phyloP scores from a whole-genome alignment of 1,284 basidiomycete genomes.

The Xerocomus minutiporus region DNA sequence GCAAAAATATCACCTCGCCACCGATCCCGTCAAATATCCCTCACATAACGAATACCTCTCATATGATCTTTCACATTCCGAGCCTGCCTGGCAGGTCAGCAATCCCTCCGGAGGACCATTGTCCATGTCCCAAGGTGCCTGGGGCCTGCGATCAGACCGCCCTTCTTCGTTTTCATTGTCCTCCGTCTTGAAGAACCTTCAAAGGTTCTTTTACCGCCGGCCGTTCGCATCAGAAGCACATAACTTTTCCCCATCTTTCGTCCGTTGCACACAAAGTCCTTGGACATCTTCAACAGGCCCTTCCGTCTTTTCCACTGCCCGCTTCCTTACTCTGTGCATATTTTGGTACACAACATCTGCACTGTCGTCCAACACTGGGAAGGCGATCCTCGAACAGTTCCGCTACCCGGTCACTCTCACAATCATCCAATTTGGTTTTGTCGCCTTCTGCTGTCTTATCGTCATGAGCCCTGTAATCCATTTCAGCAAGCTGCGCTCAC shows the following conservation, averaged over 20 bases:
- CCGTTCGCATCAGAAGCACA: conserved; percentile 9
- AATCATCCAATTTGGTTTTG: conserved; percentile 96
- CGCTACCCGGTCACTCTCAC: conserved; percentile 89
- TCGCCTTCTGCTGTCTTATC: conserved; percentile 80
- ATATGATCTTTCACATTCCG: conserved; percentile 13
- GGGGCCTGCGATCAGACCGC: conserved; percentile 3
- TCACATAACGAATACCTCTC: conserved; percentile 16
- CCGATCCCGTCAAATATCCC: conserved; percentile 15
- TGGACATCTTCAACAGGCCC: conserved; percentile 13
- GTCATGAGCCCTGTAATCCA: conserved; percentile 71
- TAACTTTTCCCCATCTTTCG: conserved; percentile 22
- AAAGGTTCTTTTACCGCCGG: conserved; percentile 19
- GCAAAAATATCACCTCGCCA: conserved; percentile 14
- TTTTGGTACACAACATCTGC: conserved; percentile 86
- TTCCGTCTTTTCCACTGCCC: conserved; percentile 29
- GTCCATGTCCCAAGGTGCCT: conserved; percentile 8
- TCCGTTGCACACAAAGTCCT: conserved; percentile 23
- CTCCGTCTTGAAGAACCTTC: conserved; percentile 16
- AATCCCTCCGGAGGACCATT: conserved; percentile 12
- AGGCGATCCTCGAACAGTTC: conserved; percentile 84
- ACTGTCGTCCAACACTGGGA: conserved; percentile 84
- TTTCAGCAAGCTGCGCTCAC: conserved; percentile 63
- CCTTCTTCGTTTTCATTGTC: conserved; percentile 8
- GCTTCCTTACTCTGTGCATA: conserved; percentile 64
- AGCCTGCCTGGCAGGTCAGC: conserved; percentile 26